Base-by-base conservation (phyloP, 2,329 filamentous ascomycete species). In the Penicillium oxalicum region DNA sequence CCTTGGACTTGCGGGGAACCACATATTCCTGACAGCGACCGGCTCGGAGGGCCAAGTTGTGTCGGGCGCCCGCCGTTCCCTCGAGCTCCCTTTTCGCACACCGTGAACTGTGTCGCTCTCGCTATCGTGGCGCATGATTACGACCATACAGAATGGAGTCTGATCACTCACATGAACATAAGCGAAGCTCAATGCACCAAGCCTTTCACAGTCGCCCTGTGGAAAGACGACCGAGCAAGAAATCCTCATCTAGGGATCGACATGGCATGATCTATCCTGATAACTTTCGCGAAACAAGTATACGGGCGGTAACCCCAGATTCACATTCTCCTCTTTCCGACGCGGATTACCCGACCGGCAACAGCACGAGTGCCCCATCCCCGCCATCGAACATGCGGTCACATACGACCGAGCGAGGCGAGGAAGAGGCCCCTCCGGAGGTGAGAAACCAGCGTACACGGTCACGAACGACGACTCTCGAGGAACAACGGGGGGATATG, bases 271-370 rank as follows among this genome's bases (percentile, higher is more conserved):
- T 74, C 26, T 74, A 74, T 51, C 69, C 70, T 28, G 73, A 75
- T 53, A 72, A 62, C 48, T 71, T 74, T 52, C 66, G 66, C 50
- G 71, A 73, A 40, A 64, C 63, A 24, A 69, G 69, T 36, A 74
- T 75, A 49, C 70, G 73, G 53, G 69, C 72, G 12, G 71, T 74
- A 50, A 75, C 72, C 13, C 73, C 74, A 39, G 74, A 76, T 52
- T 68, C 71, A 36, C 59, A 70, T 43, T 71, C 68, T n/a, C 64
- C 67, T 43, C 51, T 64, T 40, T 70, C 69, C 38, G 68, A 72
- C 43, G 56, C 62, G 36, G 69, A 71, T 42, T 56, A 61, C 50
- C 54, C 63, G 26, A 58, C 63, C 26, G 55, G 58, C 29, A 64
- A 61, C 53, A 59, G 58, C 45, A 61, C 64, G 24, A 59, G 58